These are phyloP conservation scores for Zygotorulaspora mrakii DNA, from an alignment of 1,139 yeast species.

Conservation along the genomic window DNA sequence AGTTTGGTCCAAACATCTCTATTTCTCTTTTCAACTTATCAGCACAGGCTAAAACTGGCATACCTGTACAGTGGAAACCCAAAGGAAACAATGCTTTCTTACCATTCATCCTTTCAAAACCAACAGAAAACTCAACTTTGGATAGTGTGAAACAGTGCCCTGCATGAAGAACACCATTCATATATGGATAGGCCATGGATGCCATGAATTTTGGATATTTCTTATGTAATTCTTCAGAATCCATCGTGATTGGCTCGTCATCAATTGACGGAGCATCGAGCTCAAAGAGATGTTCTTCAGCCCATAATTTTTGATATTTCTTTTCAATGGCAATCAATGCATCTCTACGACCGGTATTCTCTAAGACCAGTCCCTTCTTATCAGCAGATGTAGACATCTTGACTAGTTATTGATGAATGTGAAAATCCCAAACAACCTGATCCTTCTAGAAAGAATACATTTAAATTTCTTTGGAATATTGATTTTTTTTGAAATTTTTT, in stretches of 20 bases:
- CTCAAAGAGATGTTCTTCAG: slow-evolving; percentile 78
- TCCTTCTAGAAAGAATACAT: too few species aligned
- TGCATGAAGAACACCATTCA: slow-evolving; percentile 98
- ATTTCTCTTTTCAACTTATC: slow-evolving; percentile 92
- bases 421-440: background rate
- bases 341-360: slow-evolving; percentile 85
- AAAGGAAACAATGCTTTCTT: slow-evolving; percentile 90
- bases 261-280: slow-evolving; percentile 78
- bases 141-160: slow-evolving; percentile 96
- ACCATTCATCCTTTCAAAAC: slow-evolving; percentile 93
- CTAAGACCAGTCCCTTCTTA: slow-evolving; percentile 37
- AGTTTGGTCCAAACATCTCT: slow-evolving; percentile 84
- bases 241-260: slow-evolving; percentile 56
- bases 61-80: slow-evolving; percentile 99
- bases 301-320: slow-evolving; percentile 85
- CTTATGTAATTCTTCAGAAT: slow-evolving; percentile 64
- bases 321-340: slow-evolving; percentile 84
- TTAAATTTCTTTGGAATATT: too few species aligned
- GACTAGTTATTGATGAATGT: background rate
- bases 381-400: slow-evolving; percentile 25
- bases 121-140: slow-evolving; percentile 88
- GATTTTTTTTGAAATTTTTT: background rate
- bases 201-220: slow-evolving; percentile 84
- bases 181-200: slow-evolving; percentile 97
- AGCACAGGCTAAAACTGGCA: slow-evolving; percentile 97